Conservation (phyloP, 257 asterid genomes). For the Solanum bulbocastanum region DNA sequence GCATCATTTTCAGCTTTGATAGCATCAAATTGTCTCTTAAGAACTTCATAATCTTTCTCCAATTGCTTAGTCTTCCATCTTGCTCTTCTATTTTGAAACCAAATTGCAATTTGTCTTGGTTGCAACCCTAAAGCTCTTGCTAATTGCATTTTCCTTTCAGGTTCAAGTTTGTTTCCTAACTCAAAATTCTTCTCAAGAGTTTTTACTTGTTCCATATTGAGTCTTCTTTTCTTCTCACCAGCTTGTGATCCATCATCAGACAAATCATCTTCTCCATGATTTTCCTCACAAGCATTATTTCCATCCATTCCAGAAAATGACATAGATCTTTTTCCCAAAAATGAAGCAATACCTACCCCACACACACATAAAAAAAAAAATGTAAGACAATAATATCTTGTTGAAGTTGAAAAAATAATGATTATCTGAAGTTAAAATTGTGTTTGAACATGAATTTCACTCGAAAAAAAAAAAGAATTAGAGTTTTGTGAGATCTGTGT, state of each 20-base stretch:
- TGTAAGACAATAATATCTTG: neutral
- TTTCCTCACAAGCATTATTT: conserved; percentile 13
- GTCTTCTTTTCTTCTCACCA: conserved; percentile 57
- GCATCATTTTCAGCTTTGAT: conserved; percentile 50
- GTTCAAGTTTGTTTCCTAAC: conserved; percentile 48
- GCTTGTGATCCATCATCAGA: conserved; percentile 48
- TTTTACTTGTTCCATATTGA: conserved; percentile 52
- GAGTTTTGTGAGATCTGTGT: no score
- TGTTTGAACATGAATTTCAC: neutral
- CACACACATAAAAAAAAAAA: neutral
- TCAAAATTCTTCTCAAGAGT: conserved; percentile 59
- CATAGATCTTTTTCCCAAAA: conserved; percentile 37
- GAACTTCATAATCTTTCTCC: conserved; percentile 49
- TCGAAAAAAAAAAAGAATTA: neutral
- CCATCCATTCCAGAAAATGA: conserved; percentile 29
- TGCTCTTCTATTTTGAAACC: conserved; percentile 71
- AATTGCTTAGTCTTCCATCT: conserved; percentile 59
- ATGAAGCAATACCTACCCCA: conserved; percentile 22
- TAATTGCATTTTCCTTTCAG: conserved; percentile 57
- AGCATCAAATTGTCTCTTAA: conserved; percentile 50
- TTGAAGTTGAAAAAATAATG: neutral
- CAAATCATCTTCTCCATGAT: conserved; percentile 36
- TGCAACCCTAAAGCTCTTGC: conserved; percentile 56
- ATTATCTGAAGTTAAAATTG: neutral
- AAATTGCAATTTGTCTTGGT: conserved; percentile 54